Conservation (phyloP, 441 rosid genomes). For the Aleurites moluccanus region DNA sequence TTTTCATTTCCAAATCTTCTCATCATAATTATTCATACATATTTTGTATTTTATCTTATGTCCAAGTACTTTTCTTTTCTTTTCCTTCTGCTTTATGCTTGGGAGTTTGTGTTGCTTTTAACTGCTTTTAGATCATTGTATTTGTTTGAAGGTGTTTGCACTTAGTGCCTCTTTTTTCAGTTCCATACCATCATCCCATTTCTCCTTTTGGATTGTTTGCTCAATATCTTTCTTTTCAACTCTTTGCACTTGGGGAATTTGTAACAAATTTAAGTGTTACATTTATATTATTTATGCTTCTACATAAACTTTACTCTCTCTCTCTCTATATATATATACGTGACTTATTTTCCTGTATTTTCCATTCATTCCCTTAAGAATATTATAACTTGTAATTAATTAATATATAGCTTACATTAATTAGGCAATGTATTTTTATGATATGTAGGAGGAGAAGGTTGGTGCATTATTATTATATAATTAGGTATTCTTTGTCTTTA, state of each 20-base stretch:
- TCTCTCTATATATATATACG: background rate
- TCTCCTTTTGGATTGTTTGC: slow-evolving; percentile 36
- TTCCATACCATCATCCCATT: slow-evolving; percentile 21
- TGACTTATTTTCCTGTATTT: background rate
- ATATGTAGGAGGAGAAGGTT: background rate
- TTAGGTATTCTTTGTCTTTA: background rate
- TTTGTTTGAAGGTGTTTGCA: slow-evolving; percentile 58
- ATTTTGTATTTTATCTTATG: slow-evolving; percentile 27
- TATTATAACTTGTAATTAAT: background rate
- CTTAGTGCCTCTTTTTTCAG: slow-evolving; percentile 26
- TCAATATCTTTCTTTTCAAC: slow-evolving; percentile 31
- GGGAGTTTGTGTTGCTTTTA: slow-evolving; percentile 50
- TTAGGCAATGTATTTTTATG: too few species aligned
- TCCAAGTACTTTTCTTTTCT: slow-evolving; percentile 17
- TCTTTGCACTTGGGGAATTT: slow-evolving; percentile 14
- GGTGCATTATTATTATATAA: background rate
- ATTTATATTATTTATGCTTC: background rate
- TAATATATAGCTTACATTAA: background rate
- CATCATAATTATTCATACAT: slow-evolving; percentile 19
- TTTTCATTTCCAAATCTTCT: background rate
- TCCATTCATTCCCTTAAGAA: background rate
- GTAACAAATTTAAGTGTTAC: background rate
- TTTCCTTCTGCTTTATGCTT: slow-evolving; percentile 36
- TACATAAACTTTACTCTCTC: background rate
- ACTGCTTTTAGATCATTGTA: slow-evolving; percentile 36